A percentile compares a stretch with the other conserved stretches of the same genome.
phyloP scores from a whole-genome alignment of 768 basidiomycete genomes.

The Tephrocybe sp. region DNA sequence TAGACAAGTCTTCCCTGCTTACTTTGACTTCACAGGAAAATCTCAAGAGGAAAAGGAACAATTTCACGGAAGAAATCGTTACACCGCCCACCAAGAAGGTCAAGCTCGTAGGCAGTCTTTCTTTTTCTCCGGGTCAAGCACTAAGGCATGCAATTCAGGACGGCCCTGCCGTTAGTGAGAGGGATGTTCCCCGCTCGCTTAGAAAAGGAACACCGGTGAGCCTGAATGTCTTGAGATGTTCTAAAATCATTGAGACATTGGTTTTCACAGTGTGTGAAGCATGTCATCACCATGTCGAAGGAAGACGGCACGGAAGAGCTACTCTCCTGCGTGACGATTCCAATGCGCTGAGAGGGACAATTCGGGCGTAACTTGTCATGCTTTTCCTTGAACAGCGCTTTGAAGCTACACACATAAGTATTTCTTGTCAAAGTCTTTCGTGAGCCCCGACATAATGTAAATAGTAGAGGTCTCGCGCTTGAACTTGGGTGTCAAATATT shows the following conservation, averaged over 20 bases:
- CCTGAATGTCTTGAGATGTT: background rate
- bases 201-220: background rate
- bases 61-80: background rate
- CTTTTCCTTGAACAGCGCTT: background rate
- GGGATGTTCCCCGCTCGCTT: background rate
- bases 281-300: background rate
- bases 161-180: background rate
- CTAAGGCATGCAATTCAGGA: too few relatives aligned
- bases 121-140: too few relatives aligned
- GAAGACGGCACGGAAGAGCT: background rate
- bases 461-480: too few relatives aligned
- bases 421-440: too few relatives aligned
- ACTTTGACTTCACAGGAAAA: too few relatives aligned
- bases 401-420: too few relatives aligned
- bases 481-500: too few relatives aligned
- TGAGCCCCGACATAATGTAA: too few relatives aligned
- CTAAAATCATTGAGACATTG: background rate
- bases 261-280: background rate
- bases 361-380: background rate
- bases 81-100: background rate
- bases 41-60: background rate
- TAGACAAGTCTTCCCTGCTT: too few relatives aligned
- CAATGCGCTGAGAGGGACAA: background rate
- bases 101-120: too few relatives aligned
- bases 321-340: background rate